A percentile compares a stretch with the other conserved stretches of the same genome.
phyloP scores from a whole-genome alignment of 345 rosid species.

The Citrus sinensis region DVS_A1.0 CM039168.1:2051501-2052000 shows the following conservation, averaged over 20 bases:
- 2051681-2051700: background rate
- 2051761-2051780: background rate
- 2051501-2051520: background rate
- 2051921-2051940: background rate
- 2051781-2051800: background rate
- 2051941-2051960: too few species aligned
- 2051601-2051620: too few species aligned
- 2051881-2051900: slow-evolving; percentile 60
- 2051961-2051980: too few species aligned
- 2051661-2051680: too few species aligned
- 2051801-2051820: background rate
- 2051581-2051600: too few species aligned
- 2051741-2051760: background rate
- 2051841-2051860: slow-evolving; percentile 39
- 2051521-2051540: background rate
- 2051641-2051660: too few species aligned
- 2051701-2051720: too few species aligned
- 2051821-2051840: too few species aligned
- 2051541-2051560: background rate
- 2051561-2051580: background rate
- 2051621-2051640: too few species aligned
- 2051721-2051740: background rate
- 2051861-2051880: slow-evolving; percentile 66
- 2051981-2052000: too few species aligned
- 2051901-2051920: slow-evolving; percentile 50